Conservation (phyloP, 1,139 yeast species). For the Kodamaea sp. region DNA sequence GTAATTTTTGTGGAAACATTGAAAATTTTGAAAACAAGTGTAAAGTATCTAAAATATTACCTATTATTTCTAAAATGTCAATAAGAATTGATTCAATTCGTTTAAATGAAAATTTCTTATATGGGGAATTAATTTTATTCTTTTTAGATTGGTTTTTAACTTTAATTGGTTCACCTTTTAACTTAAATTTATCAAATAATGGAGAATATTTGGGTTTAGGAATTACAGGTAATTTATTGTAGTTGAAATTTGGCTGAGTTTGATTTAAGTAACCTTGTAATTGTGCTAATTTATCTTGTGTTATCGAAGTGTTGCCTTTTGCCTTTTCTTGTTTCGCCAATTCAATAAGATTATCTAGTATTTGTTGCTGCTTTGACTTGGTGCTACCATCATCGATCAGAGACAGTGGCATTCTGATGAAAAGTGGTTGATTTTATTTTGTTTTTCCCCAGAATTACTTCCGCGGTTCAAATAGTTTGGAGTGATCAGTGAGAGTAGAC, state of each 20-base stretch:
- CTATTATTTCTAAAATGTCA: constrained; percentile 34
- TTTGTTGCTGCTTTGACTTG: constrained; percentile 11
- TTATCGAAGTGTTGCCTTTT: constrained; percentile 21
- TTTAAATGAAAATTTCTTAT: constrained; percentile 21
- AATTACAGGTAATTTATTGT: constrained; percentile 9
- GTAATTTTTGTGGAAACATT: constrained; percentile 37
- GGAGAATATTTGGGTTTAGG: constrained; percentile 20
- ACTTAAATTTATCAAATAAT: constrained; percentile 14
- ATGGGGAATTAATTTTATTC: constrained; percentile 10
- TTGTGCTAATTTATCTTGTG: constrained; percentile 19
- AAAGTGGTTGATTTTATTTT: too few species aligned
- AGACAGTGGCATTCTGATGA: too few species aligned
- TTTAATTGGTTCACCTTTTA: constrained; percentile 6
- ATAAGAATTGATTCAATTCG: constrained; percentile 31
- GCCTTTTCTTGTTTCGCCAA: constrained; percentile 21
- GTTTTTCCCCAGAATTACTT: too few species aligned
- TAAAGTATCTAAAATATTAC: constrained; percentile 42
- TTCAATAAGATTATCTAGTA: constrained; percentile 18
- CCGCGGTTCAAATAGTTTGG: too few species aligned
- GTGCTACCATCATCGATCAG: too few species aligned
- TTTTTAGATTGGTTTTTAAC: neutral
- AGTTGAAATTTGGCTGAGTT: constrained; percentile 6
- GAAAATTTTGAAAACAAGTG: constrained; percentile 43
- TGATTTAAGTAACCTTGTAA: constrained; percentile 12
- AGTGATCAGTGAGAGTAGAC: too few species aligned